Percentiles rank a stretch among this genome's conserved stretches.
phyloP scores from a whole-genome alignment of 208 protist species.

The Leishmania aethiopica region DNA sequence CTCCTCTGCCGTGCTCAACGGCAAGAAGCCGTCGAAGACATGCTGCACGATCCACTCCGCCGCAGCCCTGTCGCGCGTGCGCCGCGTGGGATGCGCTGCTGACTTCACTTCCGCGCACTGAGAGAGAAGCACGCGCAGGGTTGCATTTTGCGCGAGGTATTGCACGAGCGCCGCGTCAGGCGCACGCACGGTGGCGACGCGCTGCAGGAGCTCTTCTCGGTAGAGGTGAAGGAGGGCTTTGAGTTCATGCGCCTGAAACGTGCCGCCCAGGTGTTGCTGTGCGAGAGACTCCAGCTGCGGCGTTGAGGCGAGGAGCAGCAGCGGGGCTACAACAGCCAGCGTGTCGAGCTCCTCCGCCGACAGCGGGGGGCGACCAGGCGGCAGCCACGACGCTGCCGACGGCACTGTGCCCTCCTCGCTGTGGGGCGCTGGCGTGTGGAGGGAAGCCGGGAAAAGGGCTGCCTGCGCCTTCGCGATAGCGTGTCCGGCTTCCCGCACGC shows the following conservation, averaged over 20 bases:
- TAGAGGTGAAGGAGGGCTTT: conserved; percentile 55
- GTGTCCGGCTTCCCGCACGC: conserved; percentile 28
- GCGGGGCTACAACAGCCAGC: conserved; percentile 46
- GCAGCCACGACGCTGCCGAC: conserved; percentile 18
- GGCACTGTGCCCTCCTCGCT: not conserved
- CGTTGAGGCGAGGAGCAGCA: conserved; percentile 45
- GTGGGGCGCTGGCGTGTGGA: not conserved
- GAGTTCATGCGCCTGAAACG: conserved; percentile 54
- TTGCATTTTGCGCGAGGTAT: conserved; percentile 31
- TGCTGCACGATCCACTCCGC: conserved; percentile 20
- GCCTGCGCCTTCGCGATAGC: conserved; percentile 18
- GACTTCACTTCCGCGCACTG: conserved; percentile 1
- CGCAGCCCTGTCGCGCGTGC: conserved; percentile 1
- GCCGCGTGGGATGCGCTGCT: not conserved
- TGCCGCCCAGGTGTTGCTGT: conserved; percentile 31
- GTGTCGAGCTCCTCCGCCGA: conserved; percentile 30
- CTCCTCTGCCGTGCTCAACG: conserved; percentile 18
- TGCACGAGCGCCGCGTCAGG: conserved; percentile 36
- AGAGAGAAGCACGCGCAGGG: conserved; percentile 39
- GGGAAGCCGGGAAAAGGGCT: not conserved
- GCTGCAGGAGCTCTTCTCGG: conserved; percentile 24
- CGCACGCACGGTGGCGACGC: conserved; percentile 13
- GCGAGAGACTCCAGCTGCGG: conserved; percentile 56
- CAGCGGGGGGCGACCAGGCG: conserved; percentile 14
- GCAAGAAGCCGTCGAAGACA: conserved; percentile 52